Evolutionary conservation across 148 eudicot species (phyloP), one percentile per base, ranked within the genome.

Genomic region (Cornus florida): DNA sequence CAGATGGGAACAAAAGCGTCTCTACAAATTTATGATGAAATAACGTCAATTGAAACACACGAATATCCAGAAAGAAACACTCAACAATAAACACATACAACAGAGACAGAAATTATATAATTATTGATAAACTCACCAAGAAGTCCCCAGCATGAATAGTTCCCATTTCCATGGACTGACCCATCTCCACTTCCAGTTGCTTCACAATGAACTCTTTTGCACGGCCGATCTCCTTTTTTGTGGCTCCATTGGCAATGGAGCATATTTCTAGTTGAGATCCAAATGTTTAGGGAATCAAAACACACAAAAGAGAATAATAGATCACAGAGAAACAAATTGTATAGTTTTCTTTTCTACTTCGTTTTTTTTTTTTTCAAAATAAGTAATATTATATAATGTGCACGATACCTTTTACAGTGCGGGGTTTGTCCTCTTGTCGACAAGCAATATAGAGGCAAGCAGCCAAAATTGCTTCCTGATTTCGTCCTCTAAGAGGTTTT

Each of bases 361-460:
- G 0, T 28, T 1, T 28, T 28, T 28, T 43, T 1, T 43, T 43
- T 43, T 9, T 43, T 57, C 0, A 14, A 43, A 43, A 19, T 35
- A 35, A 57, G 32, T n/a, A 62, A 17, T 28, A 10, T 3, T 65
- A 60, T 48, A 33, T 33, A 60, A 16, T 8, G 19, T 31, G 70
- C 70, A 68, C 41, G 20, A 31, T 71, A 82, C 81, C 84, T 80
- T 89, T 89, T 57, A 89, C 86, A 80, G 92, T 89, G 59, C 92
- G 90, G 4, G 92, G 90, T 71, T 87, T 85, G 84, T 84, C 86
- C 75, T 89, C 92, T 70, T 89, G 92, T 10, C 89, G 87, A 71
- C 92, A 89, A 56, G 92, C 92, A 75, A 89, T 87, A 72, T 85
- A 89, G 68, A 89, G 85, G 74, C 92, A 89, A 6, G 92, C 90